Percentiles rank a stretch among this genome's conserved stretches.
Conservation (phyloP, 495 filamentous ascomycete species). For the Coniosporium apollinis region DNA sequence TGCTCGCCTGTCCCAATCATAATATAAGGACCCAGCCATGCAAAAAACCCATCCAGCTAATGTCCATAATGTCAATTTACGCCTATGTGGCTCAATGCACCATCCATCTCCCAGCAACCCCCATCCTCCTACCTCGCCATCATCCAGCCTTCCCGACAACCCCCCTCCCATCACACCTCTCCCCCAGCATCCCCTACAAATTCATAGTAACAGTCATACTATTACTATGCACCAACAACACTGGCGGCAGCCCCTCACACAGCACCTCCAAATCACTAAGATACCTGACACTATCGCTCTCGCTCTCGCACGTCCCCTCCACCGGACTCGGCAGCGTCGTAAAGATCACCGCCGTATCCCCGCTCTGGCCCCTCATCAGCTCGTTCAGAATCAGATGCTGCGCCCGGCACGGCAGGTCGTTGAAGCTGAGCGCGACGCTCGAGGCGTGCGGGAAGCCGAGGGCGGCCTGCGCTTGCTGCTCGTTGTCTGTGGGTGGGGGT, state of each 20-base stretch:
- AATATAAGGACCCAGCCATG: too few species aligned
- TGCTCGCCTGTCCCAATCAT: too few species aligned
- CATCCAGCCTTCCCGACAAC: too few species aligned
- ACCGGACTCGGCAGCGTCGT: slow-evolving; percentile 56
- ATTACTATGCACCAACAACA: slow-evolving; percentile 70
- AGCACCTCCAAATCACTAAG: slow-evolving; percentile 61
- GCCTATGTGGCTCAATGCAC: too few species aligned
- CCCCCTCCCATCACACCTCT: too few species aligned
- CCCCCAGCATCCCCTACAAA: slow-evolving; percentile 28
- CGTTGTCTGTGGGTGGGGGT: too few species aligned
- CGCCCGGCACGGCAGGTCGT: slow-evolving; percentile 65
- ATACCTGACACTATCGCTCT: slow-evolving; percentile 52
- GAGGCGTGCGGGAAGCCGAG: slow-evolving; percentile 16
- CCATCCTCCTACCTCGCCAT: too few species aligned
- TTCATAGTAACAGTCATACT: slow-evolving; percentile 85
- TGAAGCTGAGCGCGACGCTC: slow-evolving; percentile 47
- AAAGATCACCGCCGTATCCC: slow-evolving; percentile 64
- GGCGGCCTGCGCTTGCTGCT: too few species aligned
- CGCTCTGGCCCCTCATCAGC: slow-evolving; percentile 51
- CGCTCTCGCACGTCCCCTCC: slow-evolving; percentile 54
- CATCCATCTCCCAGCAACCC: too few species aligned
- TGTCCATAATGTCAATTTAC: too few species aligned
- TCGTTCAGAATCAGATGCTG: slow-evolving; percentile 80
- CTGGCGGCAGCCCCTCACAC: slow-evolving; percentile 49
- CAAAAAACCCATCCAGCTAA: too few species aligned